phyloP scores from a whole-genome alignment of 176 grass and related monocot species.

The Carex myosuroides region DNA sequence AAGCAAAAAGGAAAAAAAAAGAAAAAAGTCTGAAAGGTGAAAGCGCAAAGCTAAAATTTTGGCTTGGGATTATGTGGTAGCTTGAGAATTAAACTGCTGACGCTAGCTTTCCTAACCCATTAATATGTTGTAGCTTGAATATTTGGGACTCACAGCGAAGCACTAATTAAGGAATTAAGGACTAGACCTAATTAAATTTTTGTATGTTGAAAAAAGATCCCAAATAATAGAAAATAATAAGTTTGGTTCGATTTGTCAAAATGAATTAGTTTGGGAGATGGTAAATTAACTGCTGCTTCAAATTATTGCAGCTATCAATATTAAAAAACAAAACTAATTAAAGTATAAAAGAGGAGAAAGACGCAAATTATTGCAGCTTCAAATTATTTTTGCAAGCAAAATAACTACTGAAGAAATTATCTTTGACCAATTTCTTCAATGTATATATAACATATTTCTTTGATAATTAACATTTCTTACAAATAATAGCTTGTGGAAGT shows the following conservation, averaged over 20 bases:
- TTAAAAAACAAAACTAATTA: not conserved
- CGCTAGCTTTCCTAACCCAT: not conserved
- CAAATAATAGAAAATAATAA: not conserved
- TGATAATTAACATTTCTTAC: not conserved
- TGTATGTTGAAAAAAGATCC: not conserved
- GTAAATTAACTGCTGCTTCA: not conserved
- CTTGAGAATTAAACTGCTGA: not conserved
- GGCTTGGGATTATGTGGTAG: too few relatives aligned
- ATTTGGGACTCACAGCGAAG: not conserved
- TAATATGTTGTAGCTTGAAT: not conserved
- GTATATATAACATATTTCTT: not conserved
- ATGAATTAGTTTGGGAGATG: not conserved
- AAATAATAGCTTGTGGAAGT: conserved; percentile 4
- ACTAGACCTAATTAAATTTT: not conserved
- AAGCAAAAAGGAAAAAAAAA: not conserved
- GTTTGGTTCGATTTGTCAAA: not conserved
- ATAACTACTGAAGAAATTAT: not conserved
- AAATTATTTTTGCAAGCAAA: not conserved
- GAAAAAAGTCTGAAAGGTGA: not conserved
- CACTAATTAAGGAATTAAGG: not conserved
- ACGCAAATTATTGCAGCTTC: not conserved
- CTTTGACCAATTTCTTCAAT: not conserved
- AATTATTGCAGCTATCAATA: not conserved
- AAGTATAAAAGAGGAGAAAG: not conserved
- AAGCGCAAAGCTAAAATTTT: not conserved